Percentiles rank a stretch among this genome's conserved stretches.
phyloP scores from a whole-genome alignment of 2,329 filamentous ascomycete genomes.

The Mollisiaceae sp. region DNA sequence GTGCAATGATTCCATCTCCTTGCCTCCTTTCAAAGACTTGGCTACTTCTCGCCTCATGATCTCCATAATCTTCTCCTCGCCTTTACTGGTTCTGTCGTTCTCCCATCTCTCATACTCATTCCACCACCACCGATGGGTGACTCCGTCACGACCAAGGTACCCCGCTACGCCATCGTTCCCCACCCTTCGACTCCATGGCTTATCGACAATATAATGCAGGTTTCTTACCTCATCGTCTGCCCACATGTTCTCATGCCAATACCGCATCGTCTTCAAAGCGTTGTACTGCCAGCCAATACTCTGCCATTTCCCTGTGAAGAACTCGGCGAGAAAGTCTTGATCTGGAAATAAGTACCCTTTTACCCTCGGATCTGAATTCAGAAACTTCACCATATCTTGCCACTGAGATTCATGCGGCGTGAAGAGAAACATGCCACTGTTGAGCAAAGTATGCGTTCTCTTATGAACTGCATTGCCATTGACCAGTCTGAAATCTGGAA shows the following conservation, averaged over 20 bases:
- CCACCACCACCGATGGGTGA: conserved; percentile 60
- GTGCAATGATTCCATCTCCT: not conserved
- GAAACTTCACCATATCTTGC: conserved; percentile 45
- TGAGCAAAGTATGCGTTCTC: conserved; percentile 52
- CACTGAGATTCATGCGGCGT: conserved; percentile 49
- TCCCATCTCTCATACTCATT: conserved; percentile 52
- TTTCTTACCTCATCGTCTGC: conserved; percentile 59
- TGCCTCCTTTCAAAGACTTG: not conserved
- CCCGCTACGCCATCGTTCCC: conserved; percentile 41
- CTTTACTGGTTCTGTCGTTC: conserved; percentile 25
- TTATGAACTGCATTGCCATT: conserved; percentile 32
- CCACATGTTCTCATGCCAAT: conserved; percentile 61
- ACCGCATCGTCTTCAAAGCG: conserved; percentile 62
- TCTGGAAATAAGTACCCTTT: conserved; percentile 58
- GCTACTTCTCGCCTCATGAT: conserved; percentile 19
- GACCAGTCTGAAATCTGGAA: conserved; percentile 35
- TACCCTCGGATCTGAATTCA: conserved; percentile 14
- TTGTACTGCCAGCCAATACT: conserved; percentile 64
- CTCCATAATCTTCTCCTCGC: conserved; percentile 16
- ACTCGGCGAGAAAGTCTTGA: conserved; percentile 59
- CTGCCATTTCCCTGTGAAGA: conserved; percentile 59
- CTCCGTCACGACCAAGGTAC: conserved; percentile 54
- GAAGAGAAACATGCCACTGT: conserved; percentile 58
- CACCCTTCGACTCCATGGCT: conserved; percentile 60
- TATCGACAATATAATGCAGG: conserved; percentile 64